Conservation (phyloP, 352 stramenopile genomes). For the Globisporangium nagaii region DNA sequence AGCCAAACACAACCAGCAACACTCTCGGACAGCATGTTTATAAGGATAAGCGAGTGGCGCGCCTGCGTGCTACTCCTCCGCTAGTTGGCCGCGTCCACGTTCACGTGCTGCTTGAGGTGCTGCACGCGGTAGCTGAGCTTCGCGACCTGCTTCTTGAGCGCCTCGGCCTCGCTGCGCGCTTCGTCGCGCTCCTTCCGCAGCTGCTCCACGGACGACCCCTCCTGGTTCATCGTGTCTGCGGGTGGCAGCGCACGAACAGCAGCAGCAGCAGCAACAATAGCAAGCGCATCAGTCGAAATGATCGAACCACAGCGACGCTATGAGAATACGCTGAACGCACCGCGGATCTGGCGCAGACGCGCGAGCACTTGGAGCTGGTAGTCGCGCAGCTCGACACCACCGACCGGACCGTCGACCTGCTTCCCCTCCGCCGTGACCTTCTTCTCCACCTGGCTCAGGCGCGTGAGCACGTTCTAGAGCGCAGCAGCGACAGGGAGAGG, state of each 20-base stretch:
- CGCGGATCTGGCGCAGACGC: constrained; percentile 51
- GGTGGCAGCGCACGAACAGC: neutral
- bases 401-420: constrained; percentile 44
- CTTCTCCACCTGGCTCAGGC: constrained; percentile 46
- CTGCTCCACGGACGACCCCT: constrained; percentile 56
- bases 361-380: constrained; percentile 65
- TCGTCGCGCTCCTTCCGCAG: constrained; percentile 59
- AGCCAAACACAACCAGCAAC: too few relatives aligned
- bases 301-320: neutral
- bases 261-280: neutral
- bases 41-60: neutral
- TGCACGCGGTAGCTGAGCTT: constrained; percentile 80
- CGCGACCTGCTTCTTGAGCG: constrained; percentile 60
- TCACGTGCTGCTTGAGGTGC: constrained; percentile 71
- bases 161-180: constrained; percentile 48
- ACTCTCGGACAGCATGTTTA: too few relatives aligned
- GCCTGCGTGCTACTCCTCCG: neutral
- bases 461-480: constrained; percentile 35
- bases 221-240: constrained; percentile 56
- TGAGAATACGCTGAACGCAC: constrained; percentile 12
- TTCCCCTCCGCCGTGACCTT: constrained; percentile 25
- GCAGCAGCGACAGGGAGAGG: neutral
- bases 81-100: constrained; percentile 19
- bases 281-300: neutral
- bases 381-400: constrained; percentile 56